Conservation (phyloP, 768 basidiomycete species). For the Psilocybe azurescens region DNA sequence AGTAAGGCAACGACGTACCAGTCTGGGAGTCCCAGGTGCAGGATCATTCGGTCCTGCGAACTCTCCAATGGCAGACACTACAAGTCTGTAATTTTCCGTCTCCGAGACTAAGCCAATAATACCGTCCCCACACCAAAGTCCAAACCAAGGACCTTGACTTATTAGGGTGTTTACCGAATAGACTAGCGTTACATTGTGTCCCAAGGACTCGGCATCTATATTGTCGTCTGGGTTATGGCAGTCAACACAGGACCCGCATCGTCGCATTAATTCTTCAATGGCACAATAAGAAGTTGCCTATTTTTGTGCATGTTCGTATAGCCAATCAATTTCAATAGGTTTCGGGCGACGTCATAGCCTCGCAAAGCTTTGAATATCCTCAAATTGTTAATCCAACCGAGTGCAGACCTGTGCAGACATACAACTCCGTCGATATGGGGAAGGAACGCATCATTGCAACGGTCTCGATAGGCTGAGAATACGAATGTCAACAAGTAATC, state of each 20-base stretch:
- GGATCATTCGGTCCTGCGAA: slow-evolving; percentile 22
- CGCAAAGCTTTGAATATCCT: too few species aligned
- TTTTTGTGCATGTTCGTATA: background rate
- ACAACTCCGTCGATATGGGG: too few species aligned
- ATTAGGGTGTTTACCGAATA: slow-evolving; percentile 10
- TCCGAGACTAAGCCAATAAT: background rate
- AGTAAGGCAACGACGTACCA: slow-evolving; percentile 2
- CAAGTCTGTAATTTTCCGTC: background rate
- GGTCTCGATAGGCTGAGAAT: too few species aligned
- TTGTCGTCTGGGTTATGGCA: slow-evolving; percentile 10
- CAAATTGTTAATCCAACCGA: too few species aligned
- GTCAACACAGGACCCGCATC: background rate
- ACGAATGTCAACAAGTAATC: background rate
- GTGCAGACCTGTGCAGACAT: too few species aligned
- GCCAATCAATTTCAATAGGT: slow-evolving; percentile 13
- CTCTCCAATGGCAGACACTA: slow-evolving; percentile 14
- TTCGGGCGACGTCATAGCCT: background rate
- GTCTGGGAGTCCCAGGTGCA: slow-evolving; percentile 18
- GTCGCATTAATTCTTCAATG: too few species aligned
- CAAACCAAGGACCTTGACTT: slow-evolving; percentile 18
- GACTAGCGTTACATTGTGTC: slow-evolving; percentile 7
- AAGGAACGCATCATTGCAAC: too few species aligned
- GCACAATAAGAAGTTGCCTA: too few species aligned
- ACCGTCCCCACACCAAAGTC: slow-evolving; percentile 12
- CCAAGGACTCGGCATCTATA: slow-evolving; percentile 6